These are phyloP conservation scores for Scutellaria barbata DNA, from an alignment of 257 asterid species.

Conservation along the genomic window DNA sequence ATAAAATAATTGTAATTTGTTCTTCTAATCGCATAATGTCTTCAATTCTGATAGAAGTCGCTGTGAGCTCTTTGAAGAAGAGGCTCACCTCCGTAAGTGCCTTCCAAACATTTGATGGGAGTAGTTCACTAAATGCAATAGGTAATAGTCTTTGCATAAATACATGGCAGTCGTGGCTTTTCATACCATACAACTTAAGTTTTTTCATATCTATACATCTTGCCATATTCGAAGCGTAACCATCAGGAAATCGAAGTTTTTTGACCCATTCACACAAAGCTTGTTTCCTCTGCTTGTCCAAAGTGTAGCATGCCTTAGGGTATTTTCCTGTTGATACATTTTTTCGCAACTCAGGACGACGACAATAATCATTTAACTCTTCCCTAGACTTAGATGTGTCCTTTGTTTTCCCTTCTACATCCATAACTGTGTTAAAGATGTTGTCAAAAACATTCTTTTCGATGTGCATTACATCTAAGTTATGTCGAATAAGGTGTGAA, in stretches of 20 bases:
- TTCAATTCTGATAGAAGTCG: background rate
- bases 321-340: background rate
- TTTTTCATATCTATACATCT: too few relatives aligned
- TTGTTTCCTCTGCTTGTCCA: background rate
- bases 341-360: background rate
- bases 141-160: background rate
- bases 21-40: background rate
- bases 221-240: background rate
- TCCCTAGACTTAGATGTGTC: background rate
- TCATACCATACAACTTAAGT: background rate
- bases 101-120: background rate
- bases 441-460: conserved; percentile 19
- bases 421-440: background rate
- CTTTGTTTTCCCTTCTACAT: background rate
- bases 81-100: background rate
- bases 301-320: background rate
- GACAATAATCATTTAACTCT: background rate
- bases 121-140: conserved; percentile 1
- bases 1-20: background rate
- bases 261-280: background rate
- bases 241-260: background rate
- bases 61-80: background rate
- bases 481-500: background rate
- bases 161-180: background rate
- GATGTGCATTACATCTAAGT: background rate